Conservation (phyloP, 2,329 filamentous ascomycete species). For the Monilinia fructigena region DNA sequence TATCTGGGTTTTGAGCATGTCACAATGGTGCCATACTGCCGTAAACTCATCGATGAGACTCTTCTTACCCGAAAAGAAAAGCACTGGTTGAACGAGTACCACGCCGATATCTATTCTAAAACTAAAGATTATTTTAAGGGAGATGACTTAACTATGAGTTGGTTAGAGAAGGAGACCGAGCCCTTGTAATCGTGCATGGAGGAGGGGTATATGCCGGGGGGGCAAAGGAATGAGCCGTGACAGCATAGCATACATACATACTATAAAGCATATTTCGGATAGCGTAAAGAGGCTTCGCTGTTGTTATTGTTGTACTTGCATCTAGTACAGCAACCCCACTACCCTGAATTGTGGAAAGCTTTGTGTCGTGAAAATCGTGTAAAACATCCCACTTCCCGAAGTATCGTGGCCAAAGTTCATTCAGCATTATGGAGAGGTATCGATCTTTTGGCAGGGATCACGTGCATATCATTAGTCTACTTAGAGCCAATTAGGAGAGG, state of each 20-base stretch:
- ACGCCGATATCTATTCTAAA: conserved; percentile 77
- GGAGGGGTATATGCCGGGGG: background rate
- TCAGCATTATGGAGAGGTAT: conserved; percentile 11
- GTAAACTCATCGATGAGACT: conserved; percentile 75
- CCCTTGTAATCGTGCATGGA: conserved; percentile 41
- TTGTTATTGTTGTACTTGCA: conserved; percentile 16
- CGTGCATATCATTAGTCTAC: background rate
- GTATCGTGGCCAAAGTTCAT: conserved; percentile 16
- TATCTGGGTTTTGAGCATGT: conserved; percentile 96
- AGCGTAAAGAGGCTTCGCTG: conserved; percentile 5
- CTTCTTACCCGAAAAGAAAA: conserved; percentile 74
- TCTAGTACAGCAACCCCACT: conserved; percentile 7
- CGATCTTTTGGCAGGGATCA: background rate
- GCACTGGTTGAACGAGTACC: conserved; percentile 84
- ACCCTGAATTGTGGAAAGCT: conserved; percentile 13
- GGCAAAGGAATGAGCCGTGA: conserved; percentile 1
- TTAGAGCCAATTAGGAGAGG: conserved; percentile 5
- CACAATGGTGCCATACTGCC: conserved; percentile 93
- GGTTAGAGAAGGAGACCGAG: conserved; percentile 85
- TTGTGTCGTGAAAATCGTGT: conserved; percentile 9
- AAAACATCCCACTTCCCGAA: conserved; percentile 19
- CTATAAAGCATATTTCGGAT: conserved; percentile 1
- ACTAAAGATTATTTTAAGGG: conserved; percentile 73
- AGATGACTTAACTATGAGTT: conserved; percentile 69
- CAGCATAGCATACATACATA: conserved; percentile 15